These are phyloP conservation scores for Scedosporium aurantiacum DNA, from an alignment of 2,329 filamentous ascomycete species.

Conservation along the genomic window DNA sequence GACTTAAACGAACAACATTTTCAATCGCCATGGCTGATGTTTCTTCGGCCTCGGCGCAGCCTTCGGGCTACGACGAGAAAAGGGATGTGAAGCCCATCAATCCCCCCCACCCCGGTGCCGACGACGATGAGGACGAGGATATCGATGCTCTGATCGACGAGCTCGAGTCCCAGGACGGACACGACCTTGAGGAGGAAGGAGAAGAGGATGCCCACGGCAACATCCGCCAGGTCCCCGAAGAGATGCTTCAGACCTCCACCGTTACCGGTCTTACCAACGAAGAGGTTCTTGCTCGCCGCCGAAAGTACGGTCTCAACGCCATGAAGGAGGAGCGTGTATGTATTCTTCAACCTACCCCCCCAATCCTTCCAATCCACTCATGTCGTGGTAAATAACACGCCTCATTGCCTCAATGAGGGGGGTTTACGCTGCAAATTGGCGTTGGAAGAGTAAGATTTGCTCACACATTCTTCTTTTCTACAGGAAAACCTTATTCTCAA, in stretches of 20 bases:
- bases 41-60: conserved; percentile 36
- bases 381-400: background rate
- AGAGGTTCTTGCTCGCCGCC: conserved; percentile 53
- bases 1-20: conserved; percentile 9
- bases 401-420: background rate
- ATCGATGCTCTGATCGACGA: conserved; percentile 82
- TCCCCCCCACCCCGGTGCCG: conserved; percentile 36
- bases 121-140: conserved; percentile 66
- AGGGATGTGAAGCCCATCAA: conserved; percentile 24
- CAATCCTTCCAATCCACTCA: background rate
- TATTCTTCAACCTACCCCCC: background rate
- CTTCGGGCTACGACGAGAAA: conserved; percentile 57
- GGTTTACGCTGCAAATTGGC: background rate
- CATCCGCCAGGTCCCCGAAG: conserved; percentile 56
- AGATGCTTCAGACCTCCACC: conserved; percentile 67
- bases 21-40: conserved; percentile 39
- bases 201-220: conserved; percentile 39
- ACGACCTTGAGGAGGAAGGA: conserved; percentile 42
- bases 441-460: background rate
- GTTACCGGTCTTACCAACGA: conserved; percentile 55
- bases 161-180: conserved; percentile 70
- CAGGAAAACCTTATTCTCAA: conserved; percentile 64
- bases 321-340: conserved; percentile 76
- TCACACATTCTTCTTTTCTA: background rate
- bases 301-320: conserved; percentile 72